A percentile compares a stretch with the other conserved stretches of the same genome.
These are phyloP conservation scores for Sphagnum tenellum DNA, from an alignment of 225 moss, liverwort and hornwort genomes.

Conservation along the genomic window DNA sequence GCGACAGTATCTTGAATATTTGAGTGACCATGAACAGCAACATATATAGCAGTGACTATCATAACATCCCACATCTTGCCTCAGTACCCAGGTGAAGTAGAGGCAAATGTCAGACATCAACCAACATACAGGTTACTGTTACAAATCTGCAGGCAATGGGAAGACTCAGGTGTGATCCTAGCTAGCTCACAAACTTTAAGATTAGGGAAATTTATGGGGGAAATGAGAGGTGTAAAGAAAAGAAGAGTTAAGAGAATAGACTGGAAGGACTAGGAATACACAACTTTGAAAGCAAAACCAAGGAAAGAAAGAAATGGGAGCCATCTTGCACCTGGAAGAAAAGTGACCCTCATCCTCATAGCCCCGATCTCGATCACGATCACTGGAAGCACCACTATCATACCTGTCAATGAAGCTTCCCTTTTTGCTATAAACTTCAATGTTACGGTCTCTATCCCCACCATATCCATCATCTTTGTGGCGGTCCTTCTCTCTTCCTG, in stretches of 20 bases:
- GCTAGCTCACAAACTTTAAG: not conserved
- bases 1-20: too few species aligned
- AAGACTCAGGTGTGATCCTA: not conserved
- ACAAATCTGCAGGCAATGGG: too few species aligned
- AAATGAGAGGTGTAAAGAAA: not conserved
- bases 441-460: constrained; percentile 19
- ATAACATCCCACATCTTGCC: too few species aligned
- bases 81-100: too few species aligned
- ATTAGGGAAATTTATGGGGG: not conserved
- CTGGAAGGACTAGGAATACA: not conserved
- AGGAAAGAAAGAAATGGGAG: not conserved
- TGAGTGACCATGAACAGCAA: too few species aligned
- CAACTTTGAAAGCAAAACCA: not conserved
- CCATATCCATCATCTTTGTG: constrained; percentile 34
- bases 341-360: constrained; percentile 57
- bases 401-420: constrained; percentile 35
- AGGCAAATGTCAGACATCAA: too few species aligned
- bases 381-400: constrained; percentile 15
- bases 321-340: constrained; percentile 39
- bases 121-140: too few species aligned
- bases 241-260: too few species aligned
- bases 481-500: constrained; percentile 13
- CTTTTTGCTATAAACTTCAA: constrained; percentile 22
- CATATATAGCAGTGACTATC: too few species aligned
- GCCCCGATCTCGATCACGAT: constrained; percentile 29